Conservation (phyloP, 1,284 basidiomycete species). For the Neonothopanus nambi region DNA sequence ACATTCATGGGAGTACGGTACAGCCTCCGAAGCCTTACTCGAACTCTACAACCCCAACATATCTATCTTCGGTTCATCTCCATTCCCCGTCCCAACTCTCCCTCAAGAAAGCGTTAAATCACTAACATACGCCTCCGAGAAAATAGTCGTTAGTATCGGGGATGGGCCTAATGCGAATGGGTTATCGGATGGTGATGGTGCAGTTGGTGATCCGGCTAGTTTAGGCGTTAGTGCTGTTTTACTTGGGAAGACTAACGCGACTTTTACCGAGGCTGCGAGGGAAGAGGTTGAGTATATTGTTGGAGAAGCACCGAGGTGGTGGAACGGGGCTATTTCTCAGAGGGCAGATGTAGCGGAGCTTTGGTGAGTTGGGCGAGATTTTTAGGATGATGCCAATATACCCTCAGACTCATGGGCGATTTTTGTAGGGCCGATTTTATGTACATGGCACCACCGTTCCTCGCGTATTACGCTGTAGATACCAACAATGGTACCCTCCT, state of each 20-base stretch:
- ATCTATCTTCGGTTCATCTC: constrained; percentile 36
- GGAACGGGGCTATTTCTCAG: constrained; percentile 54
- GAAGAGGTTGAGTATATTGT: constrained; percentile 36
- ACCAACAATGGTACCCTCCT: constrained; percentile 43
- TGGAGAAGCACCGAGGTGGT: constrained; percentile 41
- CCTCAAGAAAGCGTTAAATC: constrained; percentile 2
- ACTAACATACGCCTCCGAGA: constrained; percentile 22
- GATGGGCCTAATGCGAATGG: too few species aligned
- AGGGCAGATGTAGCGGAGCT: constrained; percentile 40
- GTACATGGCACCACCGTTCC: constrained; percentile 64
- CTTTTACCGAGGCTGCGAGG: constrained; percentile 30
- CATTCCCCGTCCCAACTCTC: constrained; percentile 32
- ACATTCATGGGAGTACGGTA: constrained; percentile 47
- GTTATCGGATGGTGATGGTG: constrained; percentile 37
- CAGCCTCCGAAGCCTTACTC: constrained; percentile 39
- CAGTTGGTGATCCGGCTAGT: constrained; percentile 44
- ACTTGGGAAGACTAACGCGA: constrained; percentile 32
- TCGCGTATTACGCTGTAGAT: constrained; percentile 54
- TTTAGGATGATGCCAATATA: background rate
- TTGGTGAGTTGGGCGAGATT: constrained; percentile 45
- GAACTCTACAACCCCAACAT: constrained; percentile 40
- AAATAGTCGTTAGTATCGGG: constrained; percentile 36
- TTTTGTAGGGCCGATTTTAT: constrained; percentile 63
- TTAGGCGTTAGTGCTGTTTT: constrained; percentile 42
- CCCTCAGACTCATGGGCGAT: too few species aligned